Evolutionary conservation across 768 basidiomycete species (phyloP).

Genomic region (Boletus fagicola): DNA sequence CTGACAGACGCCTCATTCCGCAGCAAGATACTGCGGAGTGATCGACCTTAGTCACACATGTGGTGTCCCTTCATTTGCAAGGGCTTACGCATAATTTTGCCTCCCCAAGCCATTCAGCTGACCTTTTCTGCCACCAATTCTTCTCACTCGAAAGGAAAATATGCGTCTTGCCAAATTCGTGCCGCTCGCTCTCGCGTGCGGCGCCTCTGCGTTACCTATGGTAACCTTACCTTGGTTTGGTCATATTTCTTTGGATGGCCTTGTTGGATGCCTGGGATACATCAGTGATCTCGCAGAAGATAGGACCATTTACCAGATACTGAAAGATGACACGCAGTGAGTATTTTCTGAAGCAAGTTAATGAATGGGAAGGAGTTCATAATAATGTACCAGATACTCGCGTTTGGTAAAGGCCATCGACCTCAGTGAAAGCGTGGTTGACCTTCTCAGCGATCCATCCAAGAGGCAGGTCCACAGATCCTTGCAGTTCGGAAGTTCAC

Average conservation of each 20-base stretch:
- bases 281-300: constrained; percentile 1
- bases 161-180: constrained; percentile 17
- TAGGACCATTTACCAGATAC: constrained; percentile 11
- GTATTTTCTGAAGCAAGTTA: not conserved
- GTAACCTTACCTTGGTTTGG: constrained; percentile 25
- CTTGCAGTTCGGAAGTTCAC: not conserved
- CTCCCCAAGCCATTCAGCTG: not conserved
- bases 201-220: constrained; percentile 19
- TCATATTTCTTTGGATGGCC: constrained; percentile 16
- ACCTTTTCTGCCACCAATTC: not conserved
- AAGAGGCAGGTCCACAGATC: constrained; percentile 3
- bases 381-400: constrained; percentile 7
- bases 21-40: constrained; percentile 11
- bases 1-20: not conserved
- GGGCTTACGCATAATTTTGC: not conserved
- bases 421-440: constrained; percentile 14
- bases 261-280: constrained; percentile 8
- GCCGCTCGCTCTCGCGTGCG: constrained; percentile 11
- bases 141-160: not conserved
- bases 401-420: constrained; percentile 15
- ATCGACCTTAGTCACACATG: not conserved
- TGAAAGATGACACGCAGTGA: constrained; percentile 14
- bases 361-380: not conserved
- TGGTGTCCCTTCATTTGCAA: not conserved
- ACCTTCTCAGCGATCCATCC: constrained; percentile 12